phyloP scores from a whole-genome alignment of 2,329 filamentous ascomycete species.

The Fusarium sp. region DNA sequence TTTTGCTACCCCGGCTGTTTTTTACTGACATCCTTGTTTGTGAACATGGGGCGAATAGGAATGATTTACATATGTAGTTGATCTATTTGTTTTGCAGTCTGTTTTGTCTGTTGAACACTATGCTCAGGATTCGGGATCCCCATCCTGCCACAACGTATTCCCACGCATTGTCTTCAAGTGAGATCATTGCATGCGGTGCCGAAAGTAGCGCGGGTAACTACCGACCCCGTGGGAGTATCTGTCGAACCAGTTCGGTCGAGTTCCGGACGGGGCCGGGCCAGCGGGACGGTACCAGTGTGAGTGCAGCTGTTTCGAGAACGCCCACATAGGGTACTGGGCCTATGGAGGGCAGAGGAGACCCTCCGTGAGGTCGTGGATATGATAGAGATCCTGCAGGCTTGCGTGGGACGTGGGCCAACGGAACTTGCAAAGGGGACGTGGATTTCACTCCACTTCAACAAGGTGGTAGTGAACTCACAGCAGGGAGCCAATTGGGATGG shows the following conservation, averaged over 20 bases:
- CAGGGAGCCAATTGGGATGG: not conserved
- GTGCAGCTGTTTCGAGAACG: not conserved
- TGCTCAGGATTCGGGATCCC: not conserved
- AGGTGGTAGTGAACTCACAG: conserved; percentile 6
- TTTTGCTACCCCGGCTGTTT: conserved; percentile 20
- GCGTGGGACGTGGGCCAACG: not conserved
- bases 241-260: conserved; percentile 4
- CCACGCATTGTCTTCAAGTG: not conserved
- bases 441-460: conserved; percentile 33
- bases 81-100: not conserved
- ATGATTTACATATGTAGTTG: conserved; percentile 5
- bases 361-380: not conserved
- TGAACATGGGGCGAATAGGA: conserved; percentile 32
- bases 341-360: not conserved
- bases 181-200: not conserved
- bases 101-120: not conserved
- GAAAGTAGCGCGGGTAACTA: not conserved
- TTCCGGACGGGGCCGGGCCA: conserved; percentile 7
- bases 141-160: not conserved
- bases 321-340: not conserved
- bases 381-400: not conserved
- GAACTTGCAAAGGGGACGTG: not conserved
- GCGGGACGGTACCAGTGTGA: not conserved
- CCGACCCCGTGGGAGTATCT: conserved; percentile 1
- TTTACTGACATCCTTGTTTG: conserved; percentile 9